Evolutionary conservation across 1,284 basidiomycete species (phyloP).

Genomic region (Ganoderma sp.): DNA sequence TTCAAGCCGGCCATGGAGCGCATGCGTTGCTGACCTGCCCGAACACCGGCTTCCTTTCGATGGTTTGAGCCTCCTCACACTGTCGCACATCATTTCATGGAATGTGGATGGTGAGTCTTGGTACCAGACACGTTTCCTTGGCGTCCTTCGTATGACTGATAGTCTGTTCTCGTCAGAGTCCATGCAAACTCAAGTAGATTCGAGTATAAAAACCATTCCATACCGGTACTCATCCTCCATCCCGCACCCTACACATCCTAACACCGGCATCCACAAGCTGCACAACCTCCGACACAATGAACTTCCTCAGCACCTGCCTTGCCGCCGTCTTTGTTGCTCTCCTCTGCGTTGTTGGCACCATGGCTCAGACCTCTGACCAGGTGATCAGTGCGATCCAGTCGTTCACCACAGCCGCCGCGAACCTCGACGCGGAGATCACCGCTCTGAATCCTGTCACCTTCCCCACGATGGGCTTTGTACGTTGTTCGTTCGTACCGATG

Average conservation of each 20-base stretch:
- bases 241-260: too few relatives aligned
- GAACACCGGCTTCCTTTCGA: not conserved
- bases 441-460: not conserved
- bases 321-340: not conserved
- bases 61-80: not conserved
- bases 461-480: not conserved
- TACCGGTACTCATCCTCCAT: not conserved
- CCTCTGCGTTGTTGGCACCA: not conserved
- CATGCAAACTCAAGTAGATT: not conserved
- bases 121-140: not conserved
- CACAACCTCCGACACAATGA: not conserved
- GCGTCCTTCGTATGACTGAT: not conserved
- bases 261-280: not conserved
- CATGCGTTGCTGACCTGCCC: not conserved
- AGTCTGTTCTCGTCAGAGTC: not conserved
- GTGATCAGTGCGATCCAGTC: not conserved
- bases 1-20: too few relatives aligned
- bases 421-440: not conserved
- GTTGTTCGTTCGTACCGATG: not conserved
- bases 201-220: not conserved
- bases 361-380: conserved; percentile 3
- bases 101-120: not conserved
- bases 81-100: not conserved
- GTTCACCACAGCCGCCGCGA: not conserved
- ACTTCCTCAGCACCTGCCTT: conserved; percentile 6